Base-by-base conservation (phyloP, 2,329 filamentous ascomycete genomes). In the Botrytis porri region DNA sequence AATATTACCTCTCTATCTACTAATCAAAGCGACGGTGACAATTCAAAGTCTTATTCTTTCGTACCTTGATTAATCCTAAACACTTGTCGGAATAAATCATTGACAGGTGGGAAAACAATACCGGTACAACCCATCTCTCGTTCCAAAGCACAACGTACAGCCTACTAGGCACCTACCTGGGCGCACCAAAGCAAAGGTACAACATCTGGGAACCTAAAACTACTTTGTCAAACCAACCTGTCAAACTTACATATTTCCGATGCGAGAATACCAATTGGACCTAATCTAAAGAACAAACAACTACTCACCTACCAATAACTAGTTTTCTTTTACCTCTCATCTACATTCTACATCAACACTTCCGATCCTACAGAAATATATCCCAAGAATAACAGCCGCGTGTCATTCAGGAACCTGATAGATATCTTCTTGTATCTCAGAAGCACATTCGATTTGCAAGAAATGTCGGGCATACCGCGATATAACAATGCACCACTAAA, bases 391-490 rank as follows among this genome's bases (percentile, higher is more conserved):
- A 69, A 51, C 65, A 16, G 32, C 48, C 48, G 48, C 37, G 48
- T 69, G 37, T 57, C 65, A 32, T 32, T 16, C 12, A 57, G 37
- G 65, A 57, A 43, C 48, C 45, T 57, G 51, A 69, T 59, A 57
- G 65, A 69, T 57, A 69, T 57, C 65, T 41, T 41, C 35, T n/a
- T 48, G 29, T 43, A 57, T 41, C 65, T 32, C 10, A 57, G n/a
- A 57, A 9, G 37, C 18, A 25, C 18, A 43, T 57, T 69, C 57
- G n/a, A 69, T 41, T 69, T 10, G 54, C 35, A 48, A 65, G n/a
- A 64, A n/a, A 90, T 90, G 88, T 84, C 88, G 66, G 85, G 88
- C n/a, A 86, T 91, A 75, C 87, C 86, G 65, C 85, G 90, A 60
- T 88, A 89, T 81, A 86, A 84, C 51, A 81, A 86, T 71, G 89